These are phyloP conservation scores for Trypanosoma boissoni DNA, from an alignment of 208 protist genomes.

Conservation along the genomic window DNA sequence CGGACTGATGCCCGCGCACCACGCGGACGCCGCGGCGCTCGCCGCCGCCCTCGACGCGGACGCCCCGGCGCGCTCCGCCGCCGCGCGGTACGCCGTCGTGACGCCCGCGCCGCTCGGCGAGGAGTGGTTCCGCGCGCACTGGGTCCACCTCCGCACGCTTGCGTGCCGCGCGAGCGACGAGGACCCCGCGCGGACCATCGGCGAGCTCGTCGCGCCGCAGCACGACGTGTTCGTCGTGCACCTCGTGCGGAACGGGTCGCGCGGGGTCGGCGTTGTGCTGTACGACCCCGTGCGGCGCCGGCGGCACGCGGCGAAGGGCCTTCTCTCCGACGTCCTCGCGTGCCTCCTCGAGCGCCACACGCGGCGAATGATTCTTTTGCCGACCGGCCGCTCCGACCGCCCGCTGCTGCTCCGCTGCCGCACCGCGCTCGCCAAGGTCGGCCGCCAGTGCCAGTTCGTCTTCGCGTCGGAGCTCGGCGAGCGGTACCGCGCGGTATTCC, in stretches of 20 bases:
- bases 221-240: slow-evolving; percentile 78
- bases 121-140: slow-evolving; percentile 52
- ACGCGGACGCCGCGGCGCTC: slow-evolving; percentile 68
- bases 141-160: slow-evolving; percentile 61
- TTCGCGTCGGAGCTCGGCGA: slow-evolving; percentile 72
- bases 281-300: slow-evolving; percentile 52
- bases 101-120: slow-evolving; percentile 28
- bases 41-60: slow-evolving; percentile 28
- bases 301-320: slow-evolving; percentile 67
- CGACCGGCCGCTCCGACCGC: slow-evolving; percentile 84
- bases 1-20: slow-evolving; percentile 52
- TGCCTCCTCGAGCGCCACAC: slow-evolving; percentile 59
- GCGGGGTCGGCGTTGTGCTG: slow-evolving; percentile 62
- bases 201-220: slow-evolving; percentile 42
- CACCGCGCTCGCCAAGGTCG: slow-evolving; percentile 60
- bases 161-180: slow-evolving; percentile 40
- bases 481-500: slow-evolving; percentile 51
- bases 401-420: slow-evolving; percentile 71
- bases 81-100: slow-evolving; percentile 8
- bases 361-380: slow-evolving; percentile 70
- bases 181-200: slow-evolving; percentile 58
- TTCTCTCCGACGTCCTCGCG: slow-evolving; percentile 80
- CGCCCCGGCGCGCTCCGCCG: slow-evolving; percentile 26
- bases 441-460: slow-evolving; percentile 47
- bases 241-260: slow-evolving; percentile 69